Base-by-base conservation (phyloP, 345 rosid genomes). In the Excoecaria cochinchinensis region DNA sequence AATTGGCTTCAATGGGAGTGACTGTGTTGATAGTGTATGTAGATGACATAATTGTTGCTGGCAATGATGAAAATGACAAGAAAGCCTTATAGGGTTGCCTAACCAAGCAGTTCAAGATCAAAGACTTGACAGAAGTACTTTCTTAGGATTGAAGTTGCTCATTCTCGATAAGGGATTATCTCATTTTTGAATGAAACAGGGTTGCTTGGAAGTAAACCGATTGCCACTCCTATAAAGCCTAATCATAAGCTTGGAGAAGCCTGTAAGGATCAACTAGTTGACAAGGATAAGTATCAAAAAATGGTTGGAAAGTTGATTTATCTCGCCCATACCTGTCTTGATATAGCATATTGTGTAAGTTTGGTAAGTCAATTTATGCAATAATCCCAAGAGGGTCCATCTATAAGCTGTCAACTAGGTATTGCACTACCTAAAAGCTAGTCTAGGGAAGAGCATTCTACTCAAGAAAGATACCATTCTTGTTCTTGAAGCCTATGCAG, bases 291-390 rank as follows among this genome's bases (percentile, higher is more conserved):
- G 17, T 55, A 16, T 16, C 59, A 14, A 19, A 15, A 21, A 19
- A 2, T 55, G 21, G 59, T 55, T 55, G 57, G 70, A 3, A 17
- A 19, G 8, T 22, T 76, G 5, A 70, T 76, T 14, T 76, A 76
- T 21, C 10, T 62, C 9, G 15, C 70, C 19, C 53, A 50, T 7
- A 70, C 70, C 31, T n/a, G 44, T 13, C 63, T 1, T 42, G 38
- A 77, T 46, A 70, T 70, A 19, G 17, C 71, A 4, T 62, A 77
- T 8, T n/a, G 8, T 3, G 70, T 22, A 2, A 62, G 62, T 11
- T 53, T 61, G 21, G 55, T 70, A 6, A 69, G 55, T 60, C 74
- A 50, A 5, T 70, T 76, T 63, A 61, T 70, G 62, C 70, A 76
- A n/a, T 76, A 4, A 44, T 58, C 53, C 53, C 10, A 69, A 25